Evolutionary conservation across 129 eudicot genomes (phyloP).

Genomic region (Saposhnikovia divaricata): DNA sequence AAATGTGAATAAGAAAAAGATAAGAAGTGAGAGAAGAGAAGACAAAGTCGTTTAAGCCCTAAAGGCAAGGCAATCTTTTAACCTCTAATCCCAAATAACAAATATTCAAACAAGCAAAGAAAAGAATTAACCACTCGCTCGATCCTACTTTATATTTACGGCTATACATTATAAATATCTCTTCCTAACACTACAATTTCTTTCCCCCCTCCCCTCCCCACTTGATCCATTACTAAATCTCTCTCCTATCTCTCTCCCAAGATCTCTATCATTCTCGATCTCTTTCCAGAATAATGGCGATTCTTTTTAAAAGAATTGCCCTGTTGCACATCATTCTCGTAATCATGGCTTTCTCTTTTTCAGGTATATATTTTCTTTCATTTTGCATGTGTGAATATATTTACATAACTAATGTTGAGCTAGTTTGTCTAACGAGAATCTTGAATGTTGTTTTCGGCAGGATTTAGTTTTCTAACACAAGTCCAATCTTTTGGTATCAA

Average conservation of each 20-base stretch:
- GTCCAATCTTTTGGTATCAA: slow-evolving; percentile 71
- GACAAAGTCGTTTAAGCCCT: neutral
- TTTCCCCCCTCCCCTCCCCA: neutral
- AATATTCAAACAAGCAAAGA: slow-evolving; percentile 25
- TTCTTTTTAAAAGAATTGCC: slow-evolving; percentile 9
- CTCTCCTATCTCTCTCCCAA: neutral
- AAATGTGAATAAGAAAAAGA: neutral
- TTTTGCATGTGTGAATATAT: neutral
- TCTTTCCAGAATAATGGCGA: slow-evolving; percentile 8
- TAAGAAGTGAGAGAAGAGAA: neutral
- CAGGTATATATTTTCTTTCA: slow-evolving; percentile 21
- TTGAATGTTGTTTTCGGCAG: slow-evolving; percentile 20
- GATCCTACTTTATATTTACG: neutral
- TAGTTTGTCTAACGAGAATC: neutral
- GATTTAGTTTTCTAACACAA: slow-evolving; percentile 21
- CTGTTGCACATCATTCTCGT: slow-evolving; percentile 22
- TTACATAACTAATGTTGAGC: neutral
- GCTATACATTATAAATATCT: slow-evolving; percentile 7
- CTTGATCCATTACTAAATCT: neutral
- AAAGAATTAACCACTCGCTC: slow-evolving; percentile 14
- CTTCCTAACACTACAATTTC: slow-evolving; percentile 5
- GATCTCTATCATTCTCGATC: neutral
- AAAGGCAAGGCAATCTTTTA: slow-evolving; percentile 17
- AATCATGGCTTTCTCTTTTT: slow-evolving; percentile 19
- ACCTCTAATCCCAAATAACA: slow-evolving; percentile 4